A percentile compares a stretch with the other conserved stretches of the same genome.
Conservation (phyloP, 2,329 filamentous ascomycete genomes). For the Fusarium sp. region DNA sequence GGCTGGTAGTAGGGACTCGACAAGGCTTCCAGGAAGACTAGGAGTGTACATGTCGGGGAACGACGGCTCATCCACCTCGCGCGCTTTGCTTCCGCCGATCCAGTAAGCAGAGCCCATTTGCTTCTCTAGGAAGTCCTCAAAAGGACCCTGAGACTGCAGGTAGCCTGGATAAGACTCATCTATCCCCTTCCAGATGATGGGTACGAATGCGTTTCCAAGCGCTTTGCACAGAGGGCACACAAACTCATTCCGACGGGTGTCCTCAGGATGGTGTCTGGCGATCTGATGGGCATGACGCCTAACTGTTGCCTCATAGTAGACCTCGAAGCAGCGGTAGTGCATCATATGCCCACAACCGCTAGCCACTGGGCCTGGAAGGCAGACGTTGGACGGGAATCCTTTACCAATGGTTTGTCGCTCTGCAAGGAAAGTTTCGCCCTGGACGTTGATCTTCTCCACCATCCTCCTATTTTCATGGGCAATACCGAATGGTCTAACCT, state of each 20-base stretch:
- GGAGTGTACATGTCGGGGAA: slow-evolving; percentile 47
- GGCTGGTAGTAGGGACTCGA: slow-evolving; percentile 51
- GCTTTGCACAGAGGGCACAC: slow-evolving; percentile 97
- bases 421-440: slow-evolving; percentile 72
- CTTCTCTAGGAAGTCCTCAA: slow-evolving; percentile 72
- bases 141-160: slow-evolving; percentile 66
- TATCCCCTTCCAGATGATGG: slow-evolving; percentile 93
- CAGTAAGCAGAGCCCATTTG: slow-evolving; percentile 60
- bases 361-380: slow-evolving; percentile 78
- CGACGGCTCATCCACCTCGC: slow-evolving; percentile 45
- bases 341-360: slow-evolving; percentile 97
- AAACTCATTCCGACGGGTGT: slow-evolving; percentile 81
- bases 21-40: slow-evolving; percentile 50
- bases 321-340: slow-evolving; percentile 95
- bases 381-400: slow-evolving; percentile 77
- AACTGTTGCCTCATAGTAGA: slow-evolving; percentile 83
- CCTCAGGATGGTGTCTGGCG: slow-evolving; percentile 90
- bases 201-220: slow-evolving; percentile 91
- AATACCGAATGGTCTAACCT: slow-evolving; percentile 86
- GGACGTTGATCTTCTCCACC: slow-evolving; percentile 76
- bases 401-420: slow-evolving; percentile 87
- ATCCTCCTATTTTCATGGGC: slow-evolving; percentile 82
- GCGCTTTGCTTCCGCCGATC: slow-evolving; percentile 51
- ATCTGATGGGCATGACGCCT: slow-evolving; percentile 91
- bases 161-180: slow-evolving; percentile 81